Percentiles rank a stretch among this genome's conserved stretches.
These are phyloP conservation scores for Cochlearia excelsa DNA, from an alignment of 345 rosid genomes.

Conservation along the genomic window DNA sequence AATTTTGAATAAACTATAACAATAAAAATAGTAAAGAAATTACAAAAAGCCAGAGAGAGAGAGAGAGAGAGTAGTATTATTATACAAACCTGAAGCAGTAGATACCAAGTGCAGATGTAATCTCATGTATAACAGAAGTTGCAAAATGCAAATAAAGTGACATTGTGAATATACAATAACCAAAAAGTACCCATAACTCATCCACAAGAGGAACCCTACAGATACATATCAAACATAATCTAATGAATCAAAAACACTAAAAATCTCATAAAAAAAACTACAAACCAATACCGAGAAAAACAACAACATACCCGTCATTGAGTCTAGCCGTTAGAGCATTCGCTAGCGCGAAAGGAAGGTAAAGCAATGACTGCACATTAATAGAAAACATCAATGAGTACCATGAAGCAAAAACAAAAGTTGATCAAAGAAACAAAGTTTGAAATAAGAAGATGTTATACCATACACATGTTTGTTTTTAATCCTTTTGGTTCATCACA, in stretches of 20 bases:
- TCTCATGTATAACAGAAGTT: conserved; percentile 88
- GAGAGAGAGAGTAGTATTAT: not conserved
- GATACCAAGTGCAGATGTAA: conserved; percentile 91
- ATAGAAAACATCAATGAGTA: not conserved
- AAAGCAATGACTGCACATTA: conserved; percentile 65
- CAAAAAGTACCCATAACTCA: conserved; percentile 94
- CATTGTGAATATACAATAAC: conserved; percentile 77
- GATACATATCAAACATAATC: not conserved
- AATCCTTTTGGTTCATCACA: conserved; percentile 99
- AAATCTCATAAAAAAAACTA: not conserved
- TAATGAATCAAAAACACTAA: not conserved
- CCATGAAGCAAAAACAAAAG: not conserved
- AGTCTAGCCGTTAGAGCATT: conserved; percentile 86
- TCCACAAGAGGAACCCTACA: conserved; percentile 86
- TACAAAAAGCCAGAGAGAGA: no score
- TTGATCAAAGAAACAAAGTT: not conserved
- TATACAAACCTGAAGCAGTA: conserved; percentile 83
- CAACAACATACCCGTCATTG: conserved; percentile 68
- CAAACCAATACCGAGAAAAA: not conserved
- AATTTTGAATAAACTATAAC: not conserved
- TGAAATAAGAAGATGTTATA: conserved; percentile 27
- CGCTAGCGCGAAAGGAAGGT: conserved; percentile 93
- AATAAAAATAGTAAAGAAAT: not conserved
- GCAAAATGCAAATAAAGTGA: conserved; percentile 85
- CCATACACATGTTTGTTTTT: conserved; percentile 99